Evolutionary conservation across 1,284 basidiomycete genomes (phyloP).

Genomic region (Ceratobasidium theobromae): DNA sequence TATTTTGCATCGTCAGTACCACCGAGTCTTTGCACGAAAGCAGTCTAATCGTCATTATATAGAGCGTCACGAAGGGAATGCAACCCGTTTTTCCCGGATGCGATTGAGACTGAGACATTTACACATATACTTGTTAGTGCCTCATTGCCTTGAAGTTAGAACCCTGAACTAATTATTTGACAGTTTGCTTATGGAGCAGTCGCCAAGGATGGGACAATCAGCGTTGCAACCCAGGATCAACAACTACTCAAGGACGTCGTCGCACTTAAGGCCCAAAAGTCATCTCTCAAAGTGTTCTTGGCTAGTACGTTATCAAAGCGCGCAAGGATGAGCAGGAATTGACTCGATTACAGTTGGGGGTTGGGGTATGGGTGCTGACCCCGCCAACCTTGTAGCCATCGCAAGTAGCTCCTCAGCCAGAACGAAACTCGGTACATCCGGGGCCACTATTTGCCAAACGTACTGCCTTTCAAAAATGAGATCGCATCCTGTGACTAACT

Average conservation of each 20-base stretch:
- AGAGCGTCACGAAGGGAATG: conserved; percentile 16
- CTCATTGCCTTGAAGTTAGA: neutral
- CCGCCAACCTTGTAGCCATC: conserved; percentile 10
- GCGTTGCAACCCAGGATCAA: conserved; percentile 18
- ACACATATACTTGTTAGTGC: conserved; percentile 13
- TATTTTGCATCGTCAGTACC: conserved; percentile 26
- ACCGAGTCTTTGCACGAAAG: neutral
- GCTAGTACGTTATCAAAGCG: neutral
- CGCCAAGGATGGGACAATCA: no score
- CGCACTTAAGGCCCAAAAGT: conserved; percentile 5
- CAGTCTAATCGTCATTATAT: neutral
- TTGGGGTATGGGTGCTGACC: conserved; percentile 30
- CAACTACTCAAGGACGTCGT: conserved; percentile 8
- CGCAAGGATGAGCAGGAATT: neutral
- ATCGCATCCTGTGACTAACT: neutral
- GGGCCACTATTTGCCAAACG: conserved; percentile 14
- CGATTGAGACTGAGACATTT: neutral
- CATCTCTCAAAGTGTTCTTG: conserved; percentile 5
- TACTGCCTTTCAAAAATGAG: neutral
- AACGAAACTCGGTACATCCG: conserved; percentile 31
- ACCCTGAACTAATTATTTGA: neutral
- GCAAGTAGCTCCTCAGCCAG: conserved; percentile 17
- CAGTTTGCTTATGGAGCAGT: conserved; percentile 29
- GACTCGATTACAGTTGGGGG: conserved; percentile 17
- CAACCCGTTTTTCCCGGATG: conserved; percentile 16